Evolutionary conservation across 805 yeast species (phyloP).

Genomic region (Cyberlindnera galapagoensis): DNA sequence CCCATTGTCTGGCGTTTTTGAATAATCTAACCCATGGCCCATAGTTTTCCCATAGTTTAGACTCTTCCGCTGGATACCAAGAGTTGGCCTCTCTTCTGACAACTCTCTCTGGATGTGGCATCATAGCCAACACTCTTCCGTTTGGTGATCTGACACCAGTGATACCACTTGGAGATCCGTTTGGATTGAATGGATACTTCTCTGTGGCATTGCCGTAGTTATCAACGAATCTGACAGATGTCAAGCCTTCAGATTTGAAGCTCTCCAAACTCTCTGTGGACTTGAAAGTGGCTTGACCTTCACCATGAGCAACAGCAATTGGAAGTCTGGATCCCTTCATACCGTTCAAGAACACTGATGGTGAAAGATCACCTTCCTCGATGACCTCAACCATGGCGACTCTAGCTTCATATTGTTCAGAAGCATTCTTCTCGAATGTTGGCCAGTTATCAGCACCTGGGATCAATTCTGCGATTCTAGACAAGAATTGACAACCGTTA

Average conservation of each 20-base stretch:
- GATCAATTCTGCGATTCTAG: constrained; percentile 76
- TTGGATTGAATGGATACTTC: constrained; percentile 89
- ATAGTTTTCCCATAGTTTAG: constrained; percentile 63
- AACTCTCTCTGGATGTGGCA: constrained; percentile 99
- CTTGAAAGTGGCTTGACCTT: constrained; percentile 81
- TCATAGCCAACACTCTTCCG: constrained; percentile 95
- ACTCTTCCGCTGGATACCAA: constrained; percentile 69
- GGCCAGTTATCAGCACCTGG: constrained; percentile 98
- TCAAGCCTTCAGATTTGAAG: constrained; percentile 48
- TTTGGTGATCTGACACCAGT: constrained; percentile 86
- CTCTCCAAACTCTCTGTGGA: constrained; percentile 35
- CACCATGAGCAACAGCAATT: constrained; percentile 98
- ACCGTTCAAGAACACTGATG: constrained; percentile 69
- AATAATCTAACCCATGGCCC: constrained; percentile 97
- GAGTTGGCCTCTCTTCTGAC: constrained; percentile 84
- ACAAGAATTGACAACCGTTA: constrained; percentile 95
- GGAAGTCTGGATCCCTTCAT: constrained; percentile 95
- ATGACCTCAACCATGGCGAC: constrained; percentile 80
- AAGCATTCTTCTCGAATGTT: constrained; percentile 78
- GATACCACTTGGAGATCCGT: constrained; percentile 90
- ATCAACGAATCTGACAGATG: constrained; percentile 77
- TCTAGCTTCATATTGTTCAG: constrained; percentile 97
- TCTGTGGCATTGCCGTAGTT: constrained; percentile 83
- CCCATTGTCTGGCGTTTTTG: constrained; percentile 93
- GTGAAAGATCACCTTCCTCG: constrained; percentile 40